Evolutionary conservation across 495 filamentous ascomycete species (phyloP).

Genomic region (Podospora appendiculata): DNA sequence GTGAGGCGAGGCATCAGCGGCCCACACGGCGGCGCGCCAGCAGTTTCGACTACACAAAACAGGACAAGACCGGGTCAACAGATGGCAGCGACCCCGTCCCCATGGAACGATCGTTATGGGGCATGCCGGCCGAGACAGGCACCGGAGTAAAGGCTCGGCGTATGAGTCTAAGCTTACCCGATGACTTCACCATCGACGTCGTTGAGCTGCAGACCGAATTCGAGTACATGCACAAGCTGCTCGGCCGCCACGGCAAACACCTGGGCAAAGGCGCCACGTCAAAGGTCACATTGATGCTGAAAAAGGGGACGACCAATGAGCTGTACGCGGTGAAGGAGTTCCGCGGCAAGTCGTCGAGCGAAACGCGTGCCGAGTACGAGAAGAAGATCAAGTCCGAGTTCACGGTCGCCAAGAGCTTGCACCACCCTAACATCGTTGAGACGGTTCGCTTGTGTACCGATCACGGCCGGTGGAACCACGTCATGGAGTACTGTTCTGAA

Average conservation of each 20-base stretch:
- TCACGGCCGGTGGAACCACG: conserved; percentile 65
- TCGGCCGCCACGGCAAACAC: conserved; percentile 53
- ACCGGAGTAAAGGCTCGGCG: conserved; percentile 60
- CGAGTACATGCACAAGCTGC: conserved; percentile 48
- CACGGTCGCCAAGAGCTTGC: conserved; percentile 64
- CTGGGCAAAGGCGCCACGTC: conserved; percentile 68
- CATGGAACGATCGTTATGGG: conserved; percentile 35
- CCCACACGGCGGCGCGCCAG: conserved; percentile 23
- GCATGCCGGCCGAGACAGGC: conserved; percentile 48
- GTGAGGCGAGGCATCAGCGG: conserved; percentile 4
- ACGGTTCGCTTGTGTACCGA: conserved; percentile 61
- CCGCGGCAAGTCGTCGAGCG: conserved; percentile 51
- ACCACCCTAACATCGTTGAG: conserved; percentile 74
- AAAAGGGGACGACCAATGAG: conserved; percentile 44
- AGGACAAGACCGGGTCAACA: conserved; percentile 4
- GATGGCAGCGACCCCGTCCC: conserved; percentile 13
- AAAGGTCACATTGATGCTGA: conserved; percentile 61
- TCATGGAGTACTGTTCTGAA: conserved; percentile 75
- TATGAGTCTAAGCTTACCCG: conserved; percentile 53
- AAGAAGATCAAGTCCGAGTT: conserved; percentile 78
- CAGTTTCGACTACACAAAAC: conserved; percentile 26
- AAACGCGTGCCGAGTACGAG: conserved; percentile 58
- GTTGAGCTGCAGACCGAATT: conserved; percentile 53
- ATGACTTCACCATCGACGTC: conserved; percentile 57
- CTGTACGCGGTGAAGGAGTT: conserved; percentile 76